Evolutionary conservation across 176 grass and related monocot species (phyloP).

Genomic region (Metroxylon sagu): DNA sequence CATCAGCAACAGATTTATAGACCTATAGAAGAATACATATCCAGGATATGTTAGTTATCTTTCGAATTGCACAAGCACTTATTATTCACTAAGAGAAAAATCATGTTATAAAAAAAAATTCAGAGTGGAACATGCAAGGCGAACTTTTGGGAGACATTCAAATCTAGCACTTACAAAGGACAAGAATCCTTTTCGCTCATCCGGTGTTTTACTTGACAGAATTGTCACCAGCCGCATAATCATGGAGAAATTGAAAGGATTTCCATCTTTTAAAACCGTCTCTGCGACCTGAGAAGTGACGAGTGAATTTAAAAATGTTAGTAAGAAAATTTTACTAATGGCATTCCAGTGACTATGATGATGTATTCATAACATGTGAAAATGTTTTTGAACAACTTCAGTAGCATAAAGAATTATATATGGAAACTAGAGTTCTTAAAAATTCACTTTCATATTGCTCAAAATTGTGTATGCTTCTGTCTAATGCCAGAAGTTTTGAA

Average conservation of each 20-base stretch:
- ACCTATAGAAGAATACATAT: constrained; percentile 33
- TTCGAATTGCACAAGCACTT: background rate
- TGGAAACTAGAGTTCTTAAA: no score
- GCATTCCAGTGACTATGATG: no score
- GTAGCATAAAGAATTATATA: no score
- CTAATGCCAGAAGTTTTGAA: no score
- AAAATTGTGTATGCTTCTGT: no score
- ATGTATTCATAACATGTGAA: no score
- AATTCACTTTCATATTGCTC: no score
- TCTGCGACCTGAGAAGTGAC: constrained; percentile 62
- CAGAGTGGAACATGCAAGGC: background rate
- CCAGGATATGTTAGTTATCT: constrained; percentile 1
- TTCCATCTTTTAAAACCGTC: constrained; percentile 62
- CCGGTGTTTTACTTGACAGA: constrained; percentile 53
- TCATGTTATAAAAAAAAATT: no score
- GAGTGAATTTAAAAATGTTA: no score
- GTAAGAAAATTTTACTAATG: no score
- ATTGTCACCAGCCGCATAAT: constrained; percentile 79
- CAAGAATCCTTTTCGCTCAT: constrained; percentile 51
- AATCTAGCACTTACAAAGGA: constrained; percentile 50
- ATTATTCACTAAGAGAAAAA: no score
- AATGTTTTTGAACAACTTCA: no score
- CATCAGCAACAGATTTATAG: constrained; percentile 83
- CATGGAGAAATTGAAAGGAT: constrained; percentile 55
- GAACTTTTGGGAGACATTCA: background rate